Percentiles rank a stretch among this genome's conserved stretches.
phyloP scores from a whole-genome alignment of 164 flowering plant genomes.

The Macadamia integrifolia region DNA sequence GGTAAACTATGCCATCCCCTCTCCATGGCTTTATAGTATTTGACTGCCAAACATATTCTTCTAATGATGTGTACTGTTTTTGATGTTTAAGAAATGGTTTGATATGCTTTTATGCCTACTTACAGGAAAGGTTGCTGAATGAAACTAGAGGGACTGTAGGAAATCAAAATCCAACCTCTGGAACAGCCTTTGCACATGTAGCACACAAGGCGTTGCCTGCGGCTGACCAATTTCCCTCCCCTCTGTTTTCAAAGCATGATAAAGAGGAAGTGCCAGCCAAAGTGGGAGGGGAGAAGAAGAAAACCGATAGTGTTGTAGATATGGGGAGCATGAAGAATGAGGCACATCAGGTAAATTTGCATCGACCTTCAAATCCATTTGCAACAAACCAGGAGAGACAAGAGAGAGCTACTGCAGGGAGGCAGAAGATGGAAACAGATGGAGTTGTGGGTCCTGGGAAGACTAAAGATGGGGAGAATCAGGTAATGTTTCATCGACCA shows the following conservation, averaged over 20 bases:
- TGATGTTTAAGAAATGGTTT: neutral
- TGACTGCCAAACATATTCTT: neutral
- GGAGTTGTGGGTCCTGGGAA: too few relatives aligned
- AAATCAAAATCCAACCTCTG: slow-evolving; percentile 1
- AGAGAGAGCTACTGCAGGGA: too few relatives aligned
- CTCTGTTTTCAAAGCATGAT: slow-evolving; percentile 40
- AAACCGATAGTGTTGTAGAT: slow-evolving; percentile 7
- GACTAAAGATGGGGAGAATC: too few relatives aligned
- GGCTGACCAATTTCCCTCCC: slow-evolving; percentile 31
- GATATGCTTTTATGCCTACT: slow-evolving; percentile 2
- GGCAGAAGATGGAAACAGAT: too few relatives aligned
- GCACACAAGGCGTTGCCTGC: slow-evolving; percentile 10
- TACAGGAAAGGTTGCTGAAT: slow-evolving; percentile 61
- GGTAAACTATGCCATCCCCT: slow-evolving; percentile 32
- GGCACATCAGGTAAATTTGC: slow-evolving; percentile 6
- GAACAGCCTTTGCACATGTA: slow-evolving; percentile 10
- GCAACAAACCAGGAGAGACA: slow-evolving; percentile 11
- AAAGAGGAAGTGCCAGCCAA: slow-evolving; percentile 27
- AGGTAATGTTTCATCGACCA: too few relatives aligned
- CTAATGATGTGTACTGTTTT: neutral
- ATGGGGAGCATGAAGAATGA: slow-evolving; percentile 3
- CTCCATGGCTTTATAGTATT: neutral
- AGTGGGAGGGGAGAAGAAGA: slow-evolving; percentile 14
- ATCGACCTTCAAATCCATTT: slow-evolving; percentile 36
- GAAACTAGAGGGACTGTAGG: slow-evolving; percentile 22